Conservation (phyloP, 495 filamentous ascomycete genomes). For the Bathelium albidoporum region DNA sequence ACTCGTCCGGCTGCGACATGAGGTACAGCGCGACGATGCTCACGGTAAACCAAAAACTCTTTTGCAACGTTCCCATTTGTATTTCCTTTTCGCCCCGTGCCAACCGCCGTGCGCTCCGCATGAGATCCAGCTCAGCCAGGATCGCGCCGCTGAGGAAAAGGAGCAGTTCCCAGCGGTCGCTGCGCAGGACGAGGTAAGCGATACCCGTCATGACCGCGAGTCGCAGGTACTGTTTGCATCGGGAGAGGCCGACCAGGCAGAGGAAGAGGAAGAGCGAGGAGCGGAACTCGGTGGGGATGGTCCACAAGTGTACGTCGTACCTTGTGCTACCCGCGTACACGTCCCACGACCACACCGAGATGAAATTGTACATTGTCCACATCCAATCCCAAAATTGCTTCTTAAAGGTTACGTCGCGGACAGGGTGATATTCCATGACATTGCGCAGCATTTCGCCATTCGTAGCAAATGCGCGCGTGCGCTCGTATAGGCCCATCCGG, state of each 20-base stretch:
- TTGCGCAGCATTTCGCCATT: slow-evolving; percentile 1
- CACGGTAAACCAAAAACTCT: neutral
- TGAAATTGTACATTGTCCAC: neutral
- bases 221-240: slow-evolving; percentile 8
- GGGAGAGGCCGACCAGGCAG: slow-evolving; percentile 6
- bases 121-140: slow-evolving; percentile 39
- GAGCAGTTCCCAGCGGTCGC: slow-evolving; percentile 37
- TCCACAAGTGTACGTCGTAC: slow-evolving; percentile 26
- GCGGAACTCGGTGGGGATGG: slow-evolving; percentile 16
- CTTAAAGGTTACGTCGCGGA: neutral
- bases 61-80: neutral
- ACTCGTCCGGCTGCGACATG: slow-evolving; percentile 1
- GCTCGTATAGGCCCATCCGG: neutral
- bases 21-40: neutral
- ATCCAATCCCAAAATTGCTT: neutral
- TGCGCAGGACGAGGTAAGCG: slow-evolving; percentile 37
- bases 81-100: neutral
- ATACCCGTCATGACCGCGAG: slow-evolving; percentile 15
- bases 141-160: slow-evolving; percentile 40
- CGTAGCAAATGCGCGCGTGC: neutral
- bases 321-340: neutral
- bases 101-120: neutral
- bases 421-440: neutral
- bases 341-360: neutral
- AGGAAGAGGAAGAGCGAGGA: slow-evolving; percentile 18